Base-by-base conservation (phyloP, 1,284 basidiomycete species). In the Papiliotrema terrestris region DNA sequence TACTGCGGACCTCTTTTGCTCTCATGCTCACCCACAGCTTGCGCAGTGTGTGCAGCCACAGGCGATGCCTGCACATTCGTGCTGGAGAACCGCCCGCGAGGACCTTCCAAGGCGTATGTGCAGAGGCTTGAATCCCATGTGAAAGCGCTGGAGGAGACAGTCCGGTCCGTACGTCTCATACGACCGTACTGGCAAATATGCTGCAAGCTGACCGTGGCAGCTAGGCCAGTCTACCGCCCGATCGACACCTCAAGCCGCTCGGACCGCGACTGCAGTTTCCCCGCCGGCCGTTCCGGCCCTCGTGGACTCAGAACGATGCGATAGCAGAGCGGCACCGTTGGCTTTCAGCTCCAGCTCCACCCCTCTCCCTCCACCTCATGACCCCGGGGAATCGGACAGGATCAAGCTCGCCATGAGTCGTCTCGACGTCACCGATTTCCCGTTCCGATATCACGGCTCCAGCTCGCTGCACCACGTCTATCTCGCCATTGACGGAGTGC, bases 391-490 rank as follows among this genome's bases (percentile, higher is more conserved):
- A 20, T 35, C 23, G 19, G 29, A 47, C 29, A 15, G 45, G 8
- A 47, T 47, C 45, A 25, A 32, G 29, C 8, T 29, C 14, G 45
- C 45, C 23, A 47, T 47, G 45, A 35, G 22, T 35, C 25, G 29
- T 13, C 25, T 47, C 17, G 45, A 47, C 3, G 45, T 47, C 17
- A 29, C 25, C 45, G 45, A 47, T 19, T 47, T 25, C 25, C 45
- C 45, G 3, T 35, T 47, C 19, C 45, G 45, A 11, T 47, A 47
- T 32, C 45, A 47, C 19, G 45, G 45, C 8, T 29, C 25, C 32
- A 47, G 45, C 29, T 47, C 45, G 13, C 45, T 47, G 23, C 45
- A 47, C 17, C 45, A 47, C 19, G 45, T 47, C 29, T 29, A 35
- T 20, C 17, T 29, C 23, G 45, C 45, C 17, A 32, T 47, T 14